Evolutionary conservation across 768 basidiomycete species (phyloP), one percentile per base, ranked within the genome.

Genomic region (Termitomyces titanicus): DNA sequence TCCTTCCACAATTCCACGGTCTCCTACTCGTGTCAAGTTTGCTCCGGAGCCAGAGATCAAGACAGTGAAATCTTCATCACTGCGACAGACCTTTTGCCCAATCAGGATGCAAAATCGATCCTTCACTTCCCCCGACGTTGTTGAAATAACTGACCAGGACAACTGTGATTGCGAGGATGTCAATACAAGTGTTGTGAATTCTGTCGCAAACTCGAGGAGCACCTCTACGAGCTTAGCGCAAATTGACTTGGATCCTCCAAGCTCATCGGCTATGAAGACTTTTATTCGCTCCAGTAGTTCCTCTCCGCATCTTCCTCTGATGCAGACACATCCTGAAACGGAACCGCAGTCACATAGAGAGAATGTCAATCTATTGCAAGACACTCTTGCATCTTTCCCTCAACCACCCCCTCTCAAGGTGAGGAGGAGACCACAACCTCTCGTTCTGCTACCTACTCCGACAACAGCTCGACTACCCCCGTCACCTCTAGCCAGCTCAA

Each of bases 381-480:
- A 57, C 12, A 39, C 68, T 11, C 61, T 72, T 27, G 70, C 73
- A 17, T 65, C 72, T 31, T 77, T 77, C 58, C 75, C 76, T 3
- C 31, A 58, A 31, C 72, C 75, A 39, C 74, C 77, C 18, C 73
- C 76, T 27, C 66, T 75, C 20, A 63, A 69, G 25, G 63, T 69
- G 15, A 70, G 70, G 46, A 73, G 70, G 59, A 56, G 72, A 29
- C 73, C 75, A 33, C 69, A 72, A 52, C 74, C 77, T 24, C 70
- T 79, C 49, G 65, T 74, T 18, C 63, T 79, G 46, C 63, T 60
- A 29, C 68, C 68, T 33, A 64, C 62, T 12, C 57, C 70, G 33
- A 59, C 63, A 34, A 61, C 68, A 45, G 64, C 64, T 22, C 61
- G 68, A 24, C 63, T 72, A 22, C 68, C 74, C 10, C 68, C 72